Percentiles rank a stretch among this genome's conserved stretches.
phyloP scores from a whole-genome alignment of 192 early-diverging fungal species.

The Coemansia sp. region DNA sequence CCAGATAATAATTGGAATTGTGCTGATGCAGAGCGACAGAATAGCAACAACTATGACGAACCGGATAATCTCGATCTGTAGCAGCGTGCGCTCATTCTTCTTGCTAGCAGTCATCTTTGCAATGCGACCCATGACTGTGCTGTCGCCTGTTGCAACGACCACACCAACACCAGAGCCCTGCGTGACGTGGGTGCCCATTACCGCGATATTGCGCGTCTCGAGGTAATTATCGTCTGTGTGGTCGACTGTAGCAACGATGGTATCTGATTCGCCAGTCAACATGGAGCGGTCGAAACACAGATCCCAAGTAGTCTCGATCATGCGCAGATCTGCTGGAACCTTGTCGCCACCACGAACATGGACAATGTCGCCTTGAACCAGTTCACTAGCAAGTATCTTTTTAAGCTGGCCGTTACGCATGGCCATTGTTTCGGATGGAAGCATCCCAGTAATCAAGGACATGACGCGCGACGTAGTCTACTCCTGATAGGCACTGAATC shows the following conservation, averaged over 20 bases:
- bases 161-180: slow-evolving; percentile 71
- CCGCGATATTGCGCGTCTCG: slow-evolving; percentile 80
- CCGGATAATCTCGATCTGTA: slow-evolving; percentile 64
- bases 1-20: slow-evolving; percentile 54
- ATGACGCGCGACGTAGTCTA: slow-evolving; percentile 65
- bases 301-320: slow-evolving; percentile 62
- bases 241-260: slow-evolving; percentile 59
- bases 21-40: slow-evolving; percentile 51
- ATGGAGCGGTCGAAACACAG: slow-evolving; percentile 74
- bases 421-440: slow-evolving; percentile 61
- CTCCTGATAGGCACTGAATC: slow-evolving; percentile 69
- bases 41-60: slow-evolving; percentile 71
- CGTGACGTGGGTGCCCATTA: slow-evolving; percentile 70
- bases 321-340: slow-evolving; percentile 76
- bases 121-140: slow-evolving; percentile 74
- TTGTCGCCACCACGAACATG: slow-evolving; percentile 61
- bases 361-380: slow-evolving; percentile 79
- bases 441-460: slow-evolving; percentile 69
- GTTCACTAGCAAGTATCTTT: slow-evolving; percentile 52
- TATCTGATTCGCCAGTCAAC: slow-evolving; percentile 74
- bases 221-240: slow-evolving; percentile 70
- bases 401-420: slow-evolving; percentile 60
- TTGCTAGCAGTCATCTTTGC: slow-evolving; percentile 53
- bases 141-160: slow-evolving; percentile 74
- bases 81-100: slow-evolving; percentile 59